Percentiles rank a stretch among this genome's conserved stretches.
Evolutionary conservation across 495 filamentous ascomycete species (phyloP).

Genomic region (Xylaria nigripes): DNA sequence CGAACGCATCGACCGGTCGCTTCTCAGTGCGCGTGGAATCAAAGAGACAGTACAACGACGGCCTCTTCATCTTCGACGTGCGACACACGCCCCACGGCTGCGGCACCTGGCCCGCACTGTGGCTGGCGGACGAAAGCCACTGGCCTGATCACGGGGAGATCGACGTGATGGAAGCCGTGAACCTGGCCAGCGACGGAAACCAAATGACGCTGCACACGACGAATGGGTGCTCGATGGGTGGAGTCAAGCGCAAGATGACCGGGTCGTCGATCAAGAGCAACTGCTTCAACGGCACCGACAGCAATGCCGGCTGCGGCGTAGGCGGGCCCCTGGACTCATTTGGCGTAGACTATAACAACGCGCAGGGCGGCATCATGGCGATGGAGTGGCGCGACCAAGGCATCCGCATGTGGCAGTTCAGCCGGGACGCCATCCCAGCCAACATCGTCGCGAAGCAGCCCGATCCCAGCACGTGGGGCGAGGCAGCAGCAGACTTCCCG

Average conservation of each 20-base stretch:
- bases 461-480: conserved; percentile 52
- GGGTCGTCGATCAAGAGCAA: conserved; percentile 41
- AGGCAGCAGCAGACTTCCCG: conserved; percentile 50
- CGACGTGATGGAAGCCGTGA: conserved; percentile 67
- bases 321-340: conserved; percentile 31
- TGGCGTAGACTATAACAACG: conserved; percentile 50
- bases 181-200: conserved; percentile 43
- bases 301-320: conserved; percentile 51
- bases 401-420: conserved; percentile 58
- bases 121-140: conserved; percentile 43
- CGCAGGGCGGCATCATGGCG: conserved; percentile 53
- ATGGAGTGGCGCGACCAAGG: conserved; percentile 53
- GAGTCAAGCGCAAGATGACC: conserved; percentile 36
- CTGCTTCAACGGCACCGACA: conserved; percentile 46
- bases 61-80: conserved; percentile 53
- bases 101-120: conserved; percentile 54
- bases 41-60: conserved; percentile 44
- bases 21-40: conserved; percentile 48
- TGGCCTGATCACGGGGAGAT: conserved; percentile 68
- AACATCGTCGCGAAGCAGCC: conserved; percentile 46
- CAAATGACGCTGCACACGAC: conserved; percentile 61
- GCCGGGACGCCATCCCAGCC: conserved; percentile 37
- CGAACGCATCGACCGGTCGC: conserved; percentile 39
- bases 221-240: conserved; percentile 47
- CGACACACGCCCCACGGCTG: conserved; percentile 51